Evolutionary conservation across 2,329 filamentous ascomycete genomes (phyloP), one percentile per base, ranked within the genome.

Genomic region (Sporothrix mexicana): DNA sequence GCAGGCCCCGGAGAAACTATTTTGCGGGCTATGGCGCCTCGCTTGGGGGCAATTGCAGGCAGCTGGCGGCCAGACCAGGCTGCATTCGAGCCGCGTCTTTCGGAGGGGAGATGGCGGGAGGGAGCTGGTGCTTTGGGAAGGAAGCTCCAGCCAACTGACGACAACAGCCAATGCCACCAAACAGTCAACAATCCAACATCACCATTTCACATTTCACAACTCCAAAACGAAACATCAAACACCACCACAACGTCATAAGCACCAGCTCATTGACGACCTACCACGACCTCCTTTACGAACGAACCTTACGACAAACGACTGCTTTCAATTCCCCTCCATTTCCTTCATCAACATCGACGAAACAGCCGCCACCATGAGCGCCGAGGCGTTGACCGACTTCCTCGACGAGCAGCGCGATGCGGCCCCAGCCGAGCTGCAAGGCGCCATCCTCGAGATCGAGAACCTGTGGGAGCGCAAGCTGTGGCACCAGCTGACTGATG

Each of bases 381-480:
- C 90, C 84, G 93, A 97, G 82, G 90, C 91, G 80, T 96, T 98
- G 82, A 88, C 93, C 80, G 93, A 97, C 82, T 97, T 98, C 84
- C 92, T 99, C 76, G 90, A 91, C 74, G 92, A 97, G 78, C 93
- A 97, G 88, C 92, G 94, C 81, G 94, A 97, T 80, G 86, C 91
- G 81, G 93, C 94, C 79, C 93, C 94, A 70, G 93, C 94, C 77
- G 93, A 97, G 81, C 89, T 97, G 70, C 95, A 98, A 84, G 88
- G 92, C 79, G 90, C 93, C 79, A 93, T 98, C 82, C 88, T 99
- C 78, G 90, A 92, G 79, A 97, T 99, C 77, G 96, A 99, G 86
- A 94, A 97, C 81, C 93, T 91, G 80, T 99, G 96, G 96, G 96
- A 99, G 86, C 91, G 95, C 79, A 98, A 98, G 85, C 88, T 99